Percentiles rank a stretch among this genome's conserved stretches.
These are phyloP conservation scores for Neofusicoccum sp. DNA, from an alignment of 2,329 filamentous ascomycete species.

Conservation along the genomic window DNA sequence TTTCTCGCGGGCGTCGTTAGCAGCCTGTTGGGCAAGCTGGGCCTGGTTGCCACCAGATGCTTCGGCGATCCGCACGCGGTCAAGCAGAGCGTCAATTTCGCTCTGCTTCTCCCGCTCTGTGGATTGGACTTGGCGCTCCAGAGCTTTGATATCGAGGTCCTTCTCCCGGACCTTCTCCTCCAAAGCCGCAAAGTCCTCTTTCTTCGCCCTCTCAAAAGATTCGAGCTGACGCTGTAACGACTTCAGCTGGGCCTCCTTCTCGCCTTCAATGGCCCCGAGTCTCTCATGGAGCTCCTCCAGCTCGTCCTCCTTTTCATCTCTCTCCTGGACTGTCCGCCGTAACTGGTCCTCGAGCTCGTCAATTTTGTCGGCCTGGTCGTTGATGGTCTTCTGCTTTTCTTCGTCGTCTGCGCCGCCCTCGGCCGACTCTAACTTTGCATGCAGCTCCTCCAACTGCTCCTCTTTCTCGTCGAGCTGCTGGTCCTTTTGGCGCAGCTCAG, in stretches of 20 bases:
- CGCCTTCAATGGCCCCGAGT: slow-evolving; percentile 41
- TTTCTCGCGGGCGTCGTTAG: slow-evolving; percentile 41
- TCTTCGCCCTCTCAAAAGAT: slow-evolving; percentile 33
- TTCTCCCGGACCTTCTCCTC: slow-evolving; percentile 41
- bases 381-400: slow-evolving; percentile 36
- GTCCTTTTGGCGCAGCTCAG: slow-evolving; percentile 38
- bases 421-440: slow-evolving; percentile 34
- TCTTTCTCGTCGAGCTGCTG: slow-evolving; percentile 41
- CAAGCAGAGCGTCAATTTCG: slow-evolving; percentile 45
- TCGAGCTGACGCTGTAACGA: slow-evolving; percentile 40
- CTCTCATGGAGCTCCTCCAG: slow-evolving; percentile 45
- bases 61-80: slow-evolving; percentile 43
- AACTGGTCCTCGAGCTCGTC: slow-evolving; percentile 39
- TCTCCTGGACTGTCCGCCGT: slow-evolving; percentile 20
- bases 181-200: slow-evolving; percentile 30
- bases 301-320: slow-evolving; percentile 45
- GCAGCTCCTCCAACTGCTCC: slow-evolving; percentile 38
- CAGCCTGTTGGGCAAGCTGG: slow-evolving; percentile 44
- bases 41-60: slow-evolving; percentile 44
- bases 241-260: slow-evolving; percentile 40
- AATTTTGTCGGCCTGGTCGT: slow-evolving; percentile 37
- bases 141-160: slow-evolving; percentile 39
- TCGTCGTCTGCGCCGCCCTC: slow-evolving; percentile 35
- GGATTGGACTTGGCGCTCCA: slow-evolving; percentile 37
- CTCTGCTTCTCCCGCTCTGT: slow-evolving; percentile 38